Conservation (phyloP, 768 basidiomycete genomes). For the Paxillus ammoniavirescens region DNA sequence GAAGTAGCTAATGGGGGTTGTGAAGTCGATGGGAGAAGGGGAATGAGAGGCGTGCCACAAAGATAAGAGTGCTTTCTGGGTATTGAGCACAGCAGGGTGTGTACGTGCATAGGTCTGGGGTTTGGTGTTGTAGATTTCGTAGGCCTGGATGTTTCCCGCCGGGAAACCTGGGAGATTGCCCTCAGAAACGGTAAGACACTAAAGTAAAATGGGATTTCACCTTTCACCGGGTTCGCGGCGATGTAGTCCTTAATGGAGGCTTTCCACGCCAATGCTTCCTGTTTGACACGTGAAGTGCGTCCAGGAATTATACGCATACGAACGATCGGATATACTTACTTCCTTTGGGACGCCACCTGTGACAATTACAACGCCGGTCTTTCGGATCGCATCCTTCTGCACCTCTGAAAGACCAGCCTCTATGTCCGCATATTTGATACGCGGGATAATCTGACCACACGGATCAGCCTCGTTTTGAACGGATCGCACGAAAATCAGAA, state of each 20-base stretch:
- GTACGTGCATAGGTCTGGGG: constrained; percentile 67
- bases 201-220: constrained; percentile 21
- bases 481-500: neutral
- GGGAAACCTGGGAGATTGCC: constrained; percentile 53
- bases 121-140: constrained; percentile 69
- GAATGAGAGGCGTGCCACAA: constrained; percentile 50
- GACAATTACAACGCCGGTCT: constrained; percentile 54
- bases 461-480: neutral
- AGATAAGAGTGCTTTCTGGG: constrained; percentile 55
- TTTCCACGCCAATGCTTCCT: constrained; percentile 63
- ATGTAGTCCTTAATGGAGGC: constrained; percentile 51
- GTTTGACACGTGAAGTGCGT: constrained; percentile 17
- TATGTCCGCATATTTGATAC: constrained; percentile 44
- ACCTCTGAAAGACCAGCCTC: constrained; percentile 45
- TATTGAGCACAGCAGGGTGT: constrained; percentile 54
- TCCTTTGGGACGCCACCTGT: constrained; percentile 55
- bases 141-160: constrained; percentile 64
- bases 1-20: constrained; percentile 69
- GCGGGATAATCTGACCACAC: constrained; percentile 47
- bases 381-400: constrained; percentile 45
- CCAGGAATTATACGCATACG: neutral
- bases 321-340: constrained; percentile 30
- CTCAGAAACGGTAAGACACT: neutral
- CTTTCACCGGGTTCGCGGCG: constrained; percentile 52
- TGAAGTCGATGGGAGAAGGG: constrained; percentile 37